Evolutionary conservation across 352 stramenopile species (phyloP).

Genomic region (Globisporangium rhizosaccharum): DNA sequence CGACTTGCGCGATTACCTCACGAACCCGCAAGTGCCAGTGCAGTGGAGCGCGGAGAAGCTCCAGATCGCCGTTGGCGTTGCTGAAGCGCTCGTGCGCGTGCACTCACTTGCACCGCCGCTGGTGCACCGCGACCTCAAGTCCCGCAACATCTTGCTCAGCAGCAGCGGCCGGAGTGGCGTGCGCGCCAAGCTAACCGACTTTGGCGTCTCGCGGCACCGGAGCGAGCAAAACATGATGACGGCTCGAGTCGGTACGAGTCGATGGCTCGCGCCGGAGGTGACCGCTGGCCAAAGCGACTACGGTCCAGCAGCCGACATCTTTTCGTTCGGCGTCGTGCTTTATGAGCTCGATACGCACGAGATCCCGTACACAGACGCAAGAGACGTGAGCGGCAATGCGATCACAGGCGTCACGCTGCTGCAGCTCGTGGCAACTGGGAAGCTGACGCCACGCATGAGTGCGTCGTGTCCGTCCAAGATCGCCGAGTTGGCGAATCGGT

Average conservation of each 20-base stretch:
- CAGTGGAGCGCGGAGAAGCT: slow-evolving; percentile 9
- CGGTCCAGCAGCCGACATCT: slow-evolving; percentile 45
- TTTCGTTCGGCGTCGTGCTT: slow-evolving; percentile 51
- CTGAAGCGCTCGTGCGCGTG: slow-evolving; percentile 11
- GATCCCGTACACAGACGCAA: slow-evolving; percentile 15
- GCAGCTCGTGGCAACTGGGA: slow-evolving; percentile 23
- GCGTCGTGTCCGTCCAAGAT: too few species aligned
- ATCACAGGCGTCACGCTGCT: slow-evolving; percentile 44
- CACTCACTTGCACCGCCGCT: slow-evolving; percentile 17
- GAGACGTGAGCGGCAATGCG: slow-evolving; percentile 30
- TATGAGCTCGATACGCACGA: slow-evolving; percentile 50
- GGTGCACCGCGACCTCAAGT: slow-evolving; percentile 17
- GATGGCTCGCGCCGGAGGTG: slow-evolving; percentile 57
- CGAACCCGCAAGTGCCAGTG: neutral
- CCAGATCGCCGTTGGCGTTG: slow-evolving; percentile 18
- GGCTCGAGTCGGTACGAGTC: slow-evolving; percentile 32
- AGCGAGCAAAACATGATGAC: slow-evolving; percentile 49
- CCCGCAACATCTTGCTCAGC: slow-evolving; percentile 20
- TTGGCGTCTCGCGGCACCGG: slow-evolving; percentile 41
- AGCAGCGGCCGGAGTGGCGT: too few species aligned
- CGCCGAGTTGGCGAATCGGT: neutral
- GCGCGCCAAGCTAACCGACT: slow-evolving; percentile 54
- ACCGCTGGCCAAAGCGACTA: slow-evolving; percentile 41
- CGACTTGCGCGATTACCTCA: slow-evolving; percentile 36
- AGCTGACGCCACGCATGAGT: too few species aligned